phyloP scores from a whole-genome alignment of 73 alveolate species.

The Paramecium primaurelia region DNA sequence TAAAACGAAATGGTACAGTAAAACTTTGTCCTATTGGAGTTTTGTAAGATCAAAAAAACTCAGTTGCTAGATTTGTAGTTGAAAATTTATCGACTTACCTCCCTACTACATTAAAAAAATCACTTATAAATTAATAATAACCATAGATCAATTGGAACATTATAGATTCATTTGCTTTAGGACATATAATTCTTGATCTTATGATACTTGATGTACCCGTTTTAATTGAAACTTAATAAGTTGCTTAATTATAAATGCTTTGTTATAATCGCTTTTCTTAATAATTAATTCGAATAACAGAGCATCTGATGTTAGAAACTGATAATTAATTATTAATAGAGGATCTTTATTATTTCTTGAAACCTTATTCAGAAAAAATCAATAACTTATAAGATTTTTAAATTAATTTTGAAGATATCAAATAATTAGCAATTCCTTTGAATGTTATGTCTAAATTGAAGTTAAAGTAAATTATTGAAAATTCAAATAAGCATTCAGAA shows the following conservation, averaged over 20 bases:
- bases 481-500: neutral
- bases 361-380: conserved; percentile 1
- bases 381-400: neutral
- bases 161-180: conserved; percentile 15
- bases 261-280: neutral
- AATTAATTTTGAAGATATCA: neutral
- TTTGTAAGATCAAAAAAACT: neutral
- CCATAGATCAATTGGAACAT: neutral
- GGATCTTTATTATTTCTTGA: neutral
- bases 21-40: neutral
- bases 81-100: neutral
- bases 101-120: neutral
- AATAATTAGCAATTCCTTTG: neutral
- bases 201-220: neutral
- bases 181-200: neutral
- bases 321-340: neutral
- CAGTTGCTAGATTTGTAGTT: neutral
- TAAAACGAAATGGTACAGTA: neutral
- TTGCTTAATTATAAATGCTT: neutral
- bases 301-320: neutral
- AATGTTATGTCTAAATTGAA: neutral
- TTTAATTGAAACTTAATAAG: neutral
- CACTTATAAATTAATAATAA: neutral
- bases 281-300: neutral
- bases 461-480: neutral